Evolutionary conservation across 2,329 filamentous ascomycete genomes (phyloP).

Genomic region (Graphilbum fragrans): DNA sequence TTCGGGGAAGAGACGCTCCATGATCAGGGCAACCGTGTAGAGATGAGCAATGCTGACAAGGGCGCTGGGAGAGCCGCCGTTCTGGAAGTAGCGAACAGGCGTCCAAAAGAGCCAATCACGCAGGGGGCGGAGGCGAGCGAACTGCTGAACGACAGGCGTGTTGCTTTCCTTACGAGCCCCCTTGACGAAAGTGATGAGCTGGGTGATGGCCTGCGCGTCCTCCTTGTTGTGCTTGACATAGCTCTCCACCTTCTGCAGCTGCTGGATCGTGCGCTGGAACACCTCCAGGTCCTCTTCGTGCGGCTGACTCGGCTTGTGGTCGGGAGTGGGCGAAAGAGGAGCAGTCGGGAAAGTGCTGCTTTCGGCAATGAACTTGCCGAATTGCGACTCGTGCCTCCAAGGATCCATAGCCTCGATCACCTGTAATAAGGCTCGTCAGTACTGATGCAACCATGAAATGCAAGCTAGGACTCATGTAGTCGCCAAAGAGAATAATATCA

Average conservation of each 20-base stretch:
- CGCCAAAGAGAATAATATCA: no score
- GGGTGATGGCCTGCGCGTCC: conserved; percentile 54
- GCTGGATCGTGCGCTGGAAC: conserved; percentile 53
- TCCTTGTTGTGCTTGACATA: conserved; percentile 59
- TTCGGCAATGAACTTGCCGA: conserved; percentile 70
- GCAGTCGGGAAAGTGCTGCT: conserved; percentile 62
- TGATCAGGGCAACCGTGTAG: conserved; percentile 74
- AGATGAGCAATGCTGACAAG: conserved; percentile 81
- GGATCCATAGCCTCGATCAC: conserved; percentile 84
- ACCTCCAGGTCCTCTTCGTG: conserved; percentile 59
- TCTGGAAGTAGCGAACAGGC: conserved; percentile 71
- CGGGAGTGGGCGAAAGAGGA: conserved; percentile 48
- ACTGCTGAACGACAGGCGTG: conserved; percentile 65
- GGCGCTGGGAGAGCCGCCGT: conserved; percentile 62
- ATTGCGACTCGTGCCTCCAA: conserved; percentile 83
- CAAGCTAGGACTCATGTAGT: no score
- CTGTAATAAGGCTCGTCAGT: conserved; percentile 25
- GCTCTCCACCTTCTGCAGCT: conserved; percentile 55
- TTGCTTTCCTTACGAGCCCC: conserved; percentile 60
- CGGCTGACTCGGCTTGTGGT: conserved; percentile 49
- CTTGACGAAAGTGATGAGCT: conserved; percentile 62
- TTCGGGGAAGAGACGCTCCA: conserved; percentile 86
- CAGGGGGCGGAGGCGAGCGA: conserved; percentile 77
- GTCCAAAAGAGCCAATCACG: conserved; percentile 95
- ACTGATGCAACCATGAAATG: no score